Base-by-base conservation (phyloP, 257 asterid species). In the Rehmannia glutinosa region DNA sequence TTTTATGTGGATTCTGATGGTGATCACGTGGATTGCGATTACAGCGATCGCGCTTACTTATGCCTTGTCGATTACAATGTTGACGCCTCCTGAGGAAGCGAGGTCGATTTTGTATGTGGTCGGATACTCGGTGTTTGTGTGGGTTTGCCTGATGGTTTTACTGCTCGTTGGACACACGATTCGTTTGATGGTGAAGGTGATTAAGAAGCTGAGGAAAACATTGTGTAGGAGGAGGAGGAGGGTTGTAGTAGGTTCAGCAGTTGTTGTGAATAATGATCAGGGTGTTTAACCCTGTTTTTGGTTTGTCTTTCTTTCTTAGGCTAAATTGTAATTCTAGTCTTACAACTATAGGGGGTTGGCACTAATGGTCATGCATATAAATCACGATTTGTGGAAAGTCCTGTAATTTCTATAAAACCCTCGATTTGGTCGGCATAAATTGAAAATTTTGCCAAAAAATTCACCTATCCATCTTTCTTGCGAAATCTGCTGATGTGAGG, bases 11-110 rank as follows among this genome's bases (percentile, higher is more conserved):
- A 28, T 62, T 8, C 68, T 77, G 61, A 70, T 66, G 62, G 68
- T 62, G 27, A 71, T 77, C 45, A 80, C 74, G 50, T 80, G 82
- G 80, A 8, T 80, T 19, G 61, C 82, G 0, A 53, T 77, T 0
- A 54, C 82, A 1, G 46, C 83, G 2, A n/a, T 57, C 23, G 75
- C 77, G 8, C 3, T 51, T 1, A 52, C 59, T 21, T 80, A 77
- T 21, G 30, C 15, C 0, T 2, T 11, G 8, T 7, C 74, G 5
- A 45, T 54, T 17, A 4, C 12, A 9, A 10, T 42, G 8, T 2
- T 75, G 24, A 51, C 67, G 3, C 71, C 71, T 2, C 0, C 11
- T 6, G 42, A 30, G 35, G 2, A 27, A 47, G 30, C 46, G 0
- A n/a, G 6, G 10, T 6, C 63, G 0, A 1, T 62, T 39, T 1